Evolutionary conservation across 768 basidiomycete genomes (phyloP).

Genomic region (Terana coerulea): DNA sequence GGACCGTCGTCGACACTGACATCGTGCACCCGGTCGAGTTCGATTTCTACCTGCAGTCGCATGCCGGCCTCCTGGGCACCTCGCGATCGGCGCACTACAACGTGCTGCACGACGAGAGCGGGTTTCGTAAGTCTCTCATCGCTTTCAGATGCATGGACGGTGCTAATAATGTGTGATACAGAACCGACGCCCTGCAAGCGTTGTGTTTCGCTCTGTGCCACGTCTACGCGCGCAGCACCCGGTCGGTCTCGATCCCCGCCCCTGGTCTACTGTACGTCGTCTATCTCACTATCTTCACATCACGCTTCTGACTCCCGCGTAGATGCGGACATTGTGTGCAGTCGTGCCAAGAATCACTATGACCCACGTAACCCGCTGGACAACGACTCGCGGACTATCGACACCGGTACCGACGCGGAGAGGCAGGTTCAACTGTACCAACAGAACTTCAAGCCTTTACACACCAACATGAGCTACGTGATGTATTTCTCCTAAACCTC

Average conservation of each 20-base stretch:
- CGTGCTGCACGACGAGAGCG: slow-evolving; percentile 50
- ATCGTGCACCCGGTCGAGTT: slow-evolving; percentile 69
- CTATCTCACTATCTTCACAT: background rate
- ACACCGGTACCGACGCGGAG: slow-evolving; percentile 35
- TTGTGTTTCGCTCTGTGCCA: slow-evolving; percentile 75
- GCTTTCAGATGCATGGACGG: background rate
- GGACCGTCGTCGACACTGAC: slow-evolving; percentile 70
- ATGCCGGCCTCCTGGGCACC: slow-evolving; percentile 74
- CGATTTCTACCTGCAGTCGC: slow-evolving; percentile 76
- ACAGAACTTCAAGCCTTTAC: slow-evolving; percentile 51
- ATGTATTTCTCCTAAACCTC: slow-evolving; percentile 38
- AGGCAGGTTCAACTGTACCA: slow-evolving; percentile 39
- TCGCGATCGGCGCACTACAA: slow-evolving; percentile 63
- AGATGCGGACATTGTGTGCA: slow-evolving; percentile 77
- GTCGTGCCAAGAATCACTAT: slow-evolving; percentile 78
- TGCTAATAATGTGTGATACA: background rate
- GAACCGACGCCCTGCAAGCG: slow-evolving; percentile 64
- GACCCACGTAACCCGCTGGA: slow-evolving; percentile 54
- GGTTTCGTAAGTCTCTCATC: slow-evolving; percentile 2
- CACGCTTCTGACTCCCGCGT: background rate
- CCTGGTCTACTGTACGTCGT: slow-evolving; percentile 68
- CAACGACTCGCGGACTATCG: slow-evolving; percentile 50
- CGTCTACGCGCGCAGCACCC: slow-evolving; percentile 74
- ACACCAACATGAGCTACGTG: slow-evolving; percentile 39
- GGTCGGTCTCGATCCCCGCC: slow-evolving; percentile 79